Evolutionary conservation across 129 eudicot genomes (phyloP).

Genomic region (Arctium minus): DNA sequence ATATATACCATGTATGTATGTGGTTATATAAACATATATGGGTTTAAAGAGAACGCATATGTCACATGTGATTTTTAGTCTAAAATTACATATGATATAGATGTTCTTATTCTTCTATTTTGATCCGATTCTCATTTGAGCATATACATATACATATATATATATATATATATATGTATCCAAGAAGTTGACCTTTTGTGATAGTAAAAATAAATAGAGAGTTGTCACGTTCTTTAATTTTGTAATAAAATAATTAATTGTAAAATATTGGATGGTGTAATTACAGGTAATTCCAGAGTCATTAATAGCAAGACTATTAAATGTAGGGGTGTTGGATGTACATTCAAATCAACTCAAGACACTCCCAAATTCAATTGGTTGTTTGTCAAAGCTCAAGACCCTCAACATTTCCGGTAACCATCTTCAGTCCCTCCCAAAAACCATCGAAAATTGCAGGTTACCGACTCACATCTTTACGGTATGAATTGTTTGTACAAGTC

Average conservation of each 20-base stretch:
- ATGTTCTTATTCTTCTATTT: neutral
- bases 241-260: neutral
- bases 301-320: slow-evolving; percentile 72
- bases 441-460: slow-evolving; percentile 91
- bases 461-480: neutral
- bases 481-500: neutral
- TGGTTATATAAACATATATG: no score
- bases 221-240: neutral
- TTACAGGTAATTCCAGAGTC: slow-evolving; percentile 85
- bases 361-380: slow-evolving; percentile 89
- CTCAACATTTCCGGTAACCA: slow-evolving; percentile 81
- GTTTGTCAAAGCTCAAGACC: slow-evolving; percentile 76
- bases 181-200: slow-evolving; percentile 29
- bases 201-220: neutral
- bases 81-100: no score
- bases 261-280: slow-evolving; percentile 14
- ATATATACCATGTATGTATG: no score
- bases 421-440: slow-evolving; percentile 65
- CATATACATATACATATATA: neutral
- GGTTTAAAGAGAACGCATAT: no score
- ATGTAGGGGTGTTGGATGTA: slow-evolving; percentile 70
- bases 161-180: neutral
- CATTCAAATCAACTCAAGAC: slow-evolving; percentile 76
- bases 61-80: neutral
- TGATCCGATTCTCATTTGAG: neutral